phyloP scores from a whole-genome alignment of 441 rosid species.

The Sinapis alba region DNA sequence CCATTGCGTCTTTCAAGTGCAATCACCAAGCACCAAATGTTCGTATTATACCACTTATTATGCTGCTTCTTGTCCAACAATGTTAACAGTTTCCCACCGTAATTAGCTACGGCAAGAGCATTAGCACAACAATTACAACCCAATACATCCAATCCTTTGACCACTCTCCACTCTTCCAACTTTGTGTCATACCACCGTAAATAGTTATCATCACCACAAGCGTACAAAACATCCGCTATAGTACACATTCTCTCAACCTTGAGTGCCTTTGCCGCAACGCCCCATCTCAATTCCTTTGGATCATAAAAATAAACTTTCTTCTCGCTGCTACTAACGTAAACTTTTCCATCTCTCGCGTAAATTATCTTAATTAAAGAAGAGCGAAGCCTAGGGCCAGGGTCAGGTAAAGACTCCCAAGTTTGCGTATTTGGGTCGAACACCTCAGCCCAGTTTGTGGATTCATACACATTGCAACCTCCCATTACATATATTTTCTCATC shows the following conservation, averaged over 20 bases:
- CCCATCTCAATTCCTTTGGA: slow-evolving; percentile 48
- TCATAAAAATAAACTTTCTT: slow-evolving; percentile 54
- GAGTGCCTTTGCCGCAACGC: slow-evolving; percentile 38
- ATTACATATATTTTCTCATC: slow-evolving; percentile 59
- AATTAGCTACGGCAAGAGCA: slow-evolving; percentile 47
- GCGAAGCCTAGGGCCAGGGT: slow-evolving; percentile 43
- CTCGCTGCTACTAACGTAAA: slow-evolving; percentile 60
- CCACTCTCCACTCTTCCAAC: slow-evolving; percentile 50
- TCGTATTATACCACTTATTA: slow-evolving; percentile 47
- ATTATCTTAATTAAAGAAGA: slow-evolving; percentile 61
- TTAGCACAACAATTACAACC: slow-evolving; percentile 56
- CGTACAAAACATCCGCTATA: slow-evolving; percentile 55
- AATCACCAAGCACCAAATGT: slow-evolving; percentile 34
- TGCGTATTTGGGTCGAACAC: slow-evolving; percentile 49
- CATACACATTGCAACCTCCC: slow-evolving; percentile 63
- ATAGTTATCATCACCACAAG: slow-evolving; percentile 55
- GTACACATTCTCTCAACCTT: slow-evolving; percentile 55
- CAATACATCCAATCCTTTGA: slow-evolving; percentile 54
- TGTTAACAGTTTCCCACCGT: slow-evolving; percentile 64
- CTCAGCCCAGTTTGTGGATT: slow-evolving; percentile 67
- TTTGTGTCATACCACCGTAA: slow-evolving; percentile 56
- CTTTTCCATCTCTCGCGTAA: slow-evolving; percentile 42
- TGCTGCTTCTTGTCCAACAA: slow-evolving; percentile 59
- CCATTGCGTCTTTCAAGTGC: not conserved
- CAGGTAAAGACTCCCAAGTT: slow-evolving; percentile 57